Evolutionary conservation across 352 stramenopile species (phyloP).

Genomic region (Pythium sp.): DNA sequence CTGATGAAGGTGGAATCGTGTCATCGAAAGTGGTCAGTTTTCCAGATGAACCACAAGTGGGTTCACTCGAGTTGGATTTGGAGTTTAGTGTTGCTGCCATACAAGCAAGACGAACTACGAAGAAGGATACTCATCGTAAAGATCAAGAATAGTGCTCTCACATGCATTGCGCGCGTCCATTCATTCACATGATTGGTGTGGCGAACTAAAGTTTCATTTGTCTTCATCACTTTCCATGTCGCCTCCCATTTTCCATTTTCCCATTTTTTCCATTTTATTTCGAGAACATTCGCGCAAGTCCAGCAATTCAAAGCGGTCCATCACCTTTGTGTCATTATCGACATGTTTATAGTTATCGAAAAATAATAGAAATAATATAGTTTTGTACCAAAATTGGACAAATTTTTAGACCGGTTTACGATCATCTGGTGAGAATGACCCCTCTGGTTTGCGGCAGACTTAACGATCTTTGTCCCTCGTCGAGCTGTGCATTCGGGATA

Average conservation of each 20-base stretch:
- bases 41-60: neutral
- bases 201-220: neutral
- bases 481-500: neutral
- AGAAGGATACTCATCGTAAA: neutral
- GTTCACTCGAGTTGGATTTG: neutral
- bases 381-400: neutral
- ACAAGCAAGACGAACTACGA: neutral
- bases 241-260: neutral
- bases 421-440: neutral
- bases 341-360: neutral
- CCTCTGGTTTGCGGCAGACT: neutral
- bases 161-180: neutral
- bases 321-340: neutral
- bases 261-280: slow-evolving; percentile 1
- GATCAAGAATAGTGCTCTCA: neutral
- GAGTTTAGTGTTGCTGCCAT: neutral
- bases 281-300: slow-evolving; percentile 1
- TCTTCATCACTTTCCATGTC: neutral
- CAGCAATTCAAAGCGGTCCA: neutral
- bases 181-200: neutral
- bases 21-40: neutral
- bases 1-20: neutral
- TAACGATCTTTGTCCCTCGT: slow-evolving; percentile 5
- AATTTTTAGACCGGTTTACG: neutral
- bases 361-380: neutral